Evolutionary conservation across 805 yeast species (phyloP), one percentile per base, ranked within the genome.

Genomic region (Monosporozyma servazzii): DNA sequence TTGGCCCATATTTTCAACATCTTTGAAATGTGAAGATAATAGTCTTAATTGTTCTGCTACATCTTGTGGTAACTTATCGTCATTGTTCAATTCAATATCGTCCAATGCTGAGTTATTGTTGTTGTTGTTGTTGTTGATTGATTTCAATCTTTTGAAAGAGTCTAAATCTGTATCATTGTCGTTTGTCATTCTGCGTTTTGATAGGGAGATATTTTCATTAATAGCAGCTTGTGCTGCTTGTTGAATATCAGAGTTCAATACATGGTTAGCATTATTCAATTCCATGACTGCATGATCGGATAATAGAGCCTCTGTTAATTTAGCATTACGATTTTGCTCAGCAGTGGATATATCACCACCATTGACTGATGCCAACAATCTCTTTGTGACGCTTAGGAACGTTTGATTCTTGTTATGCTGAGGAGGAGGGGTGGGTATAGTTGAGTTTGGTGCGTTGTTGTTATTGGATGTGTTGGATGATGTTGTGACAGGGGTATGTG

Each of bases 31-130:
- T 1, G 69, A 65, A 9, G 68, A 62, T 50, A 66, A 51, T 25
- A 66, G 51, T 53, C 68, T 62, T 44, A 65, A 50, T 52, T 66
- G 70, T 51, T 66, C 70, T 2, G 70, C 70, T 17, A 66, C 67
- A 39, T 66, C 68, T 27, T 64, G 67, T 18, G 69, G 69, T 44
- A 65, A 54, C 53, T 63, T 64, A 51, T 66, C 68, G 40, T 65
- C 68, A 25, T 56, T 61, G 2, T 61, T 54, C 17, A 33, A 13
- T 39, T 65, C 67, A 1, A 49, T 40, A 33, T 61, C 64, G 46
- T 61, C 65, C 17, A 53, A 31, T 6, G 50, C 20, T 8, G 30
- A 15, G 17, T 20, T 45, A 36, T 44, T 51, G 5, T 21, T 31
- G 17, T 43, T 18, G 17, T 20, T 45, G 42, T 44, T 51, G 5